Evolutionary conservation across 306 rosid species (phyloP), one percentile per base, ranked within the genome.

Genomic region (Prunus padus): DNA sequence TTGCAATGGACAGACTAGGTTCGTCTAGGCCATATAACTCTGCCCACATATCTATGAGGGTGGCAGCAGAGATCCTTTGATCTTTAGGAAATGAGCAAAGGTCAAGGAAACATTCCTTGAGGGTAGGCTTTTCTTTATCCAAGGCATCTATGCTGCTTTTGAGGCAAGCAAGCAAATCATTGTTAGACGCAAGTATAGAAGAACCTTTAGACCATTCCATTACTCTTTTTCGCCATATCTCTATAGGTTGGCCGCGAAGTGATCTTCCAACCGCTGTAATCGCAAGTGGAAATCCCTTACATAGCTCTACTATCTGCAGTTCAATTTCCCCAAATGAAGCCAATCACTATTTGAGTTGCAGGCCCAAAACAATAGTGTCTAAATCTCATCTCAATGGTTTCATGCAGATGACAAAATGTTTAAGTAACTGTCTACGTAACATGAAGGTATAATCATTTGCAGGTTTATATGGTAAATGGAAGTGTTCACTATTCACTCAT

Each of bases 31-130:
- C 80, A 63, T 69, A 80, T 67, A 89, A 65, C 76, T 86, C 91
- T 23, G 73, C 76, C 88, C 89, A 89, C 37, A 90, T 87, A 82
- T 89, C 97, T 60, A 90, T 60, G 44, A 93, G 90, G 30, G 84
- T 67, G 57, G 86, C 20, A 9, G 71, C 90, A 57, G 88, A 84
- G 28, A 90, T 92, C 78, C 81, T 88, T 28, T 82, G 88, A 45
- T 77, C 89, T 75, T 84, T 86, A 1, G 93, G 96, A 80, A 92
- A 92, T 33, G 79, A 60, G 89, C 82, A 19, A 12, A 92, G 73
- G 77, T 92, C 92, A 56, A 63, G 16, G 80, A 92, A 92, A 76
- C 91, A 80, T 55, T 92, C 83, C 82, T 67, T 88, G 57, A 37
- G 57, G 5, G n/a, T 61, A n/a, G 30, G 26, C 71, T 73, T 78